Evolutionary conservation across 257 asterid species (phyloP).

Genomic region (Osmanthus fragrans): DNA sequence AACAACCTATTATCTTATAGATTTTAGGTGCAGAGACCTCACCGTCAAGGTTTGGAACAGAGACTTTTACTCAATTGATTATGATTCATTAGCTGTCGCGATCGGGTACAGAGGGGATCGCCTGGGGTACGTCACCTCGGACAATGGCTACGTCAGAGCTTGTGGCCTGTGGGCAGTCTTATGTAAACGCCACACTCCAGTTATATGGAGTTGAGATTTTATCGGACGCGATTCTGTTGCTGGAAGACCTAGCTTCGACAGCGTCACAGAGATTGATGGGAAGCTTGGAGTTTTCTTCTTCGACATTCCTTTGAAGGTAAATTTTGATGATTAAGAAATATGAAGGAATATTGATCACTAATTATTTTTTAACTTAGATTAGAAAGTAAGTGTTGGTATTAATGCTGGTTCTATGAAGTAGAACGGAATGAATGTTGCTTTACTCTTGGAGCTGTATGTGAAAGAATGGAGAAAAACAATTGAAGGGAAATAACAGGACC

Average conservation of each 20-base stretch:
- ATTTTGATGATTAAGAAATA: background rate
- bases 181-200: slow-evolving; percentile 75
- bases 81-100: slow-evolving; percentile 46
- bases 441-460: background rate
- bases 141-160: slow-evolving; percentile 52
- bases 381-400: background rate
- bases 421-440: background rate
- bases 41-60: slow-evolving; percentile 57
- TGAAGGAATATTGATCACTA: background rate
- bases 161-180: slow-evolving; percentile 63
- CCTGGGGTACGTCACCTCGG: slow-evolving; percentile 65
- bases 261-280: slow-evolving; percentile 62
- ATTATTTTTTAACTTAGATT: background rate
- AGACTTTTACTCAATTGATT: slow-evolving; percentile 65
- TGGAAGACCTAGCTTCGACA: slow-evolving; percentile 80
- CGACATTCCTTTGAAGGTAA: slow-evolving; percentile 74
- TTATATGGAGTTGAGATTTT: slow-evolving; percentile 62
- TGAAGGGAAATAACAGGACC: background rate
- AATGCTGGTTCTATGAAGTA: background rate
- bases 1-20: no score
- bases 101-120: slow-evolving; percentile 72
- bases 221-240: slow-evolving; percentile 55
- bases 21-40: slow-evolving; percentile 26
- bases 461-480: background rate
- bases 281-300: slow-evolving; percentile 52